Conservation (phyloP, 768 basidiomycete species). For the Daedaleopsis sinensis region DNA sequence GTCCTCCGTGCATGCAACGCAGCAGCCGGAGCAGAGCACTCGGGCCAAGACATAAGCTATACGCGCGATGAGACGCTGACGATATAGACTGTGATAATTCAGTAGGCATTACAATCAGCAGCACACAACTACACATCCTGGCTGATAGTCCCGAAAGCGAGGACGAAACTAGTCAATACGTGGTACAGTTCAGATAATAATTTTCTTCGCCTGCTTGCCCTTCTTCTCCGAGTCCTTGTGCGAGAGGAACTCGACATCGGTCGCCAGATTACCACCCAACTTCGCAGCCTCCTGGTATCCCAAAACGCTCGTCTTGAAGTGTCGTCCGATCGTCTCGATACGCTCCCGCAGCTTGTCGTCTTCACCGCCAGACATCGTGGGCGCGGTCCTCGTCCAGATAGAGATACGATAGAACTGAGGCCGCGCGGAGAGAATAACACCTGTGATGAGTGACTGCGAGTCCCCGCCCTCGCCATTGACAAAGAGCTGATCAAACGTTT, state of each 20-base stretch:
- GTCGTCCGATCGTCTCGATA: conserved; percentile 80
- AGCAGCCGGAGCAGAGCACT: neutral
- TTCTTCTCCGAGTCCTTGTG: conserved; percentile 97
- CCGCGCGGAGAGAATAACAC: conserved; percentile 85
- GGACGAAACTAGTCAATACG: conserved; percentile 17
- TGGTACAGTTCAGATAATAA: conserved; percentile 51
- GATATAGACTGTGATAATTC: conserved; percentile 21
- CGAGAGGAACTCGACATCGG: conserved; percentile 92
- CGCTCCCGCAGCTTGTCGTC: conserved; percentile 71
- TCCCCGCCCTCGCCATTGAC: conserved; percentile 47
- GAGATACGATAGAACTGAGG: conserved; percentile 95
- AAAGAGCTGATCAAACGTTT: conserved; percentile 93
- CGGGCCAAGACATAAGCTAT: neutral
- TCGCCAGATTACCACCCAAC: conserved; percentile 84
- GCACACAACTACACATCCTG: conserved; percentile 14
- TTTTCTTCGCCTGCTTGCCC: conserved; percentile 82
- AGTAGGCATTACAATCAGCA: conserved; percentile 24
- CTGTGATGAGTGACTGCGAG: conserved; percentile 58
- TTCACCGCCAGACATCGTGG: conserved; percentile 43
- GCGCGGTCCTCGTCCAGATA: conserved; percentile 95
- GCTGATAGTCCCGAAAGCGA: neutral
- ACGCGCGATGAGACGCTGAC: neutral
- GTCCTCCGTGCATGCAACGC: neutral
- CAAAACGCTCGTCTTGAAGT: conserved; percentile 91
- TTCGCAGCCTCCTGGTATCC: conserved; percentile 77